Conservation (phyloP, 192 early-diverging fungal species). For the Backusella parvicylindrica region DNA sequence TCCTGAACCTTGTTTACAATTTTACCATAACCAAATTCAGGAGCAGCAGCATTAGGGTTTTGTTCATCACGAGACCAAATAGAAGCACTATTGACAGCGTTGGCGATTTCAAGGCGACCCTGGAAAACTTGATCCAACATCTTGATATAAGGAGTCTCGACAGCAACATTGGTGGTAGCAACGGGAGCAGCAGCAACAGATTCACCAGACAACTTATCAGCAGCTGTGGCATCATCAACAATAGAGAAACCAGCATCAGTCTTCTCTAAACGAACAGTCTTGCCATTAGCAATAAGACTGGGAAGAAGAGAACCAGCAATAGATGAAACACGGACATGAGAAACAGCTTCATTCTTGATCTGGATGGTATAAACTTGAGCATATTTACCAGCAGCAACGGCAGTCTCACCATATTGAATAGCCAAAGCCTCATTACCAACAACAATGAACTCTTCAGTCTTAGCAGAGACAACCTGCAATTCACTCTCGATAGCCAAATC, state of each 20-base stretch:
- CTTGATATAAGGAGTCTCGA: constrained; percentile 77
- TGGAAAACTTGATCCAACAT: constrained; percentile 78
- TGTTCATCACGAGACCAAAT: constrained; percentile 64
- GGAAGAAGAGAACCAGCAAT: constrained; percentile 15
- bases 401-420: not conserved
- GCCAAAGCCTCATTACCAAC: constrained; percentile 20
- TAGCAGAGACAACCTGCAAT: not conserved
- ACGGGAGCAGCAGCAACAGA: constrained; percentile 20
- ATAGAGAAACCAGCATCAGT: not conserved
- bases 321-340: constrained; percentile 31
- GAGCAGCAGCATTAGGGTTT: constrained; percentile 52
- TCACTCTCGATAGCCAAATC: not conserved
- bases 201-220: constrained; percentile 16
- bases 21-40: constrained; percentile 87
- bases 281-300: constrained; percentile 17
- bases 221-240: constrained; percentile 5
- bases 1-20: constrained; percentile 64
- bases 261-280: constrained; percentile 11
- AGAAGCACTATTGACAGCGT: constrained; percentile 66
- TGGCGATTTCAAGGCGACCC: constrained; percentile 74
- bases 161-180: constrained; percentile 27
- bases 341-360: constrained; percentile 2
- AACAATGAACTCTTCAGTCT: constrained; percentile 11
- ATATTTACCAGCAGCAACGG: constrained; percentile 6
- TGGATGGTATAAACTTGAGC: constrained; percentile 24